A percentile compares a stretch with the other conserved stretches of the same genome.
Evolutionary conservation across 2,329 filamentous ascomycete genomes (phyloP).

Genomic region (Aspergillus clavatus): DNA sequence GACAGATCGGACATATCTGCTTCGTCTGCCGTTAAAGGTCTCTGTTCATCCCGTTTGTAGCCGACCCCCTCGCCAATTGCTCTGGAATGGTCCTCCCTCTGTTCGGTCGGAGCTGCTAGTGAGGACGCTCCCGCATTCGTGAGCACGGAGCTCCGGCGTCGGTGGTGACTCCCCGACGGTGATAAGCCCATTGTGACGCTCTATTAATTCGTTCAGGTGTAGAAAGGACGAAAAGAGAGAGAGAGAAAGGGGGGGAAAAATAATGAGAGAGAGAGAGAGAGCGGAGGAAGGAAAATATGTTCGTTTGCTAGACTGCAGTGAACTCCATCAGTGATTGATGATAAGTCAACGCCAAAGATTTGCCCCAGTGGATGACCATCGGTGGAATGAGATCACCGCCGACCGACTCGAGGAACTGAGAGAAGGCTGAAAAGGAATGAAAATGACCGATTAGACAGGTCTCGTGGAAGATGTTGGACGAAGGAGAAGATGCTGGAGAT

Average conservation of each 20-base stretch:
- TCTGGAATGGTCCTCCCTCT: constrained; percentile 28
- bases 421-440: background rate
- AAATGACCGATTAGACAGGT: background rate
- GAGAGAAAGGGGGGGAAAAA: background rate
- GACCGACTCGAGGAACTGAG: background rate
- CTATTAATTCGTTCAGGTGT: no score
- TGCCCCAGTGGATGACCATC: background rate
- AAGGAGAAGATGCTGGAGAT: no score
- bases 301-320: constrained; percentile 4
- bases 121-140: constrained; percentile 49
- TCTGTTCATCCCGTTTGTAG: constrained; percentile 33
- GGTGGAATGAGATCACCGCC: background rate
- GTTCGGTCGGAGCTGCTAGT: constrained; percentile 29
- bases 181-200: constrained; percentile 30
- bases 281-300: background rate
- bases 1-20: constrained; percentile 39
- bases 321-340: constrained; percentile 16
- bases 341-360: background rate
- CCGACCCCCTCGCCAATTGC: constrained; percentile 19
- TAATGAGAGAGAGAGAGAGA: constrained; percentile 2
- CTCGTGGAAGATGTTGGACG: constrained; percentile 34
- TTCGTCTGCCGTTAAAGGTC: constrained; percentile 31
- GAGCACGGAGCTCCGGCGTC: constrained; percentile 37
- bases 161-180: constrained; percentile 32
- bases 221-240: constrained; percentile 1